Percentiles rank a stretch among this genome's conserved stretches.
phyloP scores from a whole-genome alignment of 768 basidiomycete genomes.

The Holtermanniella nyarrowii region DNA sequence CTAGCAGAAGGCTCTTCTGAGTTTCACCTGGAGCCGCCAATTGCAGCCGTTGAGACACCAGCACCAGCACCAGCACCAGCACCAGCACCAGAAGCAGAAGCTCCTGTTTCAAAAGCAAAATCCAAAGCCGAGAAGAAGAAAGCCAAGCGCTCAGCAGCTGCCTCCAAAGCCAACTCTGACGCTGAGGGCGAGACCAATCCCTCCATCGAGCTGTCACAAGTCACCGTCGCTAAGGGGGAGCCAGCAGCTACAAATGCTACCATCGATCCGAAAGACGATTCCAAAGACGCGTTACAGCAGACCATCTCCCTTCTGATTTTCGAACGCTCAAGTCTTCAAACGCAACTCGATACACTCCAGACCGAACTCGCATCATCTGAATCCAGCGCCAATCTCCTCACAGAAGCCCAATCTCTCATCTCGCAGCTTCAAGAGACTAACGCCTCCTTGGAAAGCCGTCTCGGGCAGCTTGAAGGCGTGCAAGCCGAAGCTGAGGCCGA shows the following conservation, averaged over 20 bases:
- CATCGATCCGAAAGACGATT: conserved; percentile 9
- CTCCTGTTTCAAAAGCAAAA: not conserved
- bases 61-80: not conserved
- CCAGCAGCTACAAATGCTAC: not conserved
- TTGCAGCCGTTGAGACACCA: not conserved
- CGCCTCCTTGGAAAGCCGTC: conserved; percentile 6
- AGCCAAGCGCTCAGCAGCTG: not conserved
- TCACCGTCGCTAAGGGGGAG: not conserved
- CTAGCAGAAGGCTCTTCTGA: no score
- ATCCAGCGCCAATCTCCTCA: conserved; percentile 4
- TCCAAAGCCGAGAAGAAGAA: not conserved
- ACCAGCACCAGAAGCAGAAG: no score
- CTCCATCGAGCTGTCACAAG: not conserved
- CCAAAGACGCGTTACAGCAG: conserved; percentile 17
- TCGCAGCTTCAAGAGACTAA: conserved; percentile 26
- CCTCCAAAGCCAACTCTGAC: conserved; percentile 9
- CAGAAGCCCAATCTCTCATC: conserved; percentile 23
- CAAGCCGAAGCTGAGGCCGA: conserved; percentile 2
- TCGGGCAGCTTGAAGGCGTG: not conserved
- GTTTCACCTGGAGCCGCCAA: not conserved
- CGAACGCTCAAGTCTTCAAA: conserved; percentile 28
- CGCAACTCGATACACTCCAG: conserved; percentile 15
- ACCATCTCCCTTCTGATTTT: conserved; percentile 25
- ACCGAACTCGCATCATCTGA: conserved; percentile 9
- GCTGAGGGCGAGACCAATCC: not conserved